phyloP scores from a whole-genome alignment of 2,329 filamentous ascomycete species.

The Dothideomycetes sp. region DNA sequence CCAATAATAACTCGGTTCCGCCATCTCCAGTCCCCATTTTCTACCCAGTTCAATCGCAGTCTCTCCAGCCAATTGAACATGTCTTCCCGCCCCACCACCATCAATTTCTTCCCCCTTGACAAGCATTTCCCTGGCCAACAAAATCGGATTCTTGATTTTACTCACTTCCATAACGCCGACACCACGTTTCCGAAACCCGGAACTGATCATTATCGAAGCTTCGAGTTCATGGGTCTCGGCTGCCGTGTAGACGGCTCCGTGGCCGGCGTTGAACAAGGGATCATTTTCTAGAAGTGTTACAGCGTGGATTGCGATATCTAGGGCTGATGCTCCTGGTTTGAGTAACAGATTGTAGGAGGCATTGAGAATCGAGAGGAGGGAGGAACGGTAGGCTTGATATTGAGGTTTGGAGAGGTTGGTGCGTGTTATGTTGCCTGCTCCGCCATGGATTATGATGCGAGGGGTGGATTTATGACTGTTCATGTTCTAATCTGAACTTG shows the following conservation, averaged over 20 bases:
- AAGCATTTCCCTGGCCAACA: slow-evolving; percentile 62
- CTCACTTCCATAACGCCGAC: slow-evolving; percentile 66
- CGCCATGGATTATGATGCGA: slow-evolving; percentile 41
- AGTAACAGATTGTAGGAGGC: slow-evolving; percentile 23
- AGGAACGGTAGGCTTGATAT: slow-evolving; percentile 30
- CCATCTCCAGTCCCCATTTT: slow-evolving; percentile 61
- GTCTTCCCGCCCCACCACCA: slow-evolving; percentile 53
- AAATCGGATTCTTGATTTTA: slow-evolving; percentile 70
- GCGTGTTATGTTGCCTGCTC: slow-evolving; percentile 39
- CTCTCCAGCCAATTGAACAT: slow-evolving; percentile 59
- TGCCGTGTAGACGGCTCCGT: slow-evolving; percentile 77
- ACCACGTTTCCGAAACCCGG: slow-evolving; percentile 62
- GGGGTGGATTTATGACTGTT: slow-evolving; percentile 18
- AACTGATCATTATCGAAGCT: slow-evolving; percentile 75
- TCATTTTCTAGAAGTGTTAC: slow-evolving; percentile 70
- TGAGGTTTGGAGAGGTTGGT: slow-evolving; percentile 28
- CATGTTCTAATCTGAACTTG: background rate
- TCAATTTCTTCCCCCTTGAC: slow-evolving; percentile 56
- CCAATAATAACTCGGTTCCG: slow-evolving; percentile 65
- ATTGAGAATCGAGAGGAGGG: slow-evolving; percentile 30
- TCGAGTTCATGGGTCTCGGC: slow-evolving; percentile 79
- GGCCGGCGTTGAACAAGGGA: slow-evolving; percentile 73
- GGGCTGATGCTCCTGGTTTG: slow-evolving; percentile 44
- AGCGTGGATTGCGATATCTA: slow-evolving; percentile 67
- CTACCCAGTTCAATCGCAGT: slow-evolving; percentile 61